Percentiles rank a stretch among this genome's conserved stretches.
Conservation (phyloP, 768 basidiomycete genomes). For the Tulasnella sp. region DNA sequence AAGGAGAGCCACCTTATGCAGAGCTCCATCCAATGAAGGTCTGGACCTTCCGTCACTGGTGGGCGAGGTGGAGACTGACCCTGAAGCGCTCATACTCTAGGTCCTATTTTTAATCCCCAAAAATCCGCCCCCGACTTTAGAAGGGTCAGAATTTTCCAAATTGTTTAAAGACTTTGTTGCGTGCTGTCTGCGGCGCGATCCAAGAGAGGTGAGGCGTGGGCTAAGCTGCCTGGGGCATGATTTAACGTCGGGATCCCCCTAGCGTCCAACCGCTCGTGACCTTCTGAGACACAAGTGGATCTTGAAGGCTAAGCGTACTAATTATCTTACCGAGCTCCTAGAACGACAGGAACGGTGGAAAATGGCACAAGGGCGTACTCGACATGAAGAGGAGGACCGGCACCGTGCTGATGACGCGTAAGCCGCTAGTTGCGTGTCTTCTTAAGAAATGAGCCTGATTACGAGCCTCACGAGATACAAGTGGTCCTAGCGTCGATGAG, state of each 20-base stretch:
- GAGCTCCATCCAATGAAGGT: constrained; percentile 99
- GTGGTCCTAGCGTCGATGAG: constrained; percentile 46
- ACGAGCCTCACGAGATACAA: constrained; percentile 41
- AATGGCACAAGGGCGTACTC: constrained; percentile 78
- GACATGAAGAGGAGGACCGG: constrained; percentile 65
- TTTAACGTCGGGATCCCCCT: constrained; percentile 30
- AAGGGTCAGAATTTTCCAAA: constrained; percentile 78
- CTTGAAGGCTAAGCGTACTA: constrained; percentile 90
- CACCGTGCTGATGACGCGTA: constrained; percentile 61
- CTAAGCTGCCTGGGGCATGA: neutral
- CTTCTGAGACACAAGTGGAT: constrained; percentile 96
- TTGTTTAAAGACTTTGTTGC: constrained; percentile 92
- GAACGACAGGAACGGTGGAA: constrained; percentile 88
- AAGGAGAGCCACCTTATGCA: constrained; percentile 96
- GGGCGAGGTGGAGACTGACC: neutral
- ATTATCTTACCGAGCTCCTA: constrained; percentile 90
- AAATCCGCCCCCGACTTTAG: constrained; percentile 88
- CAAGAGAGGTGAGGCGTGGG: constrained; percentile 63
- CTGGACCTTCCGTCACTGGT: constrained; percentile 29
- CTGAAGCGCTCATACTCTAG: constrained; percentile 40
- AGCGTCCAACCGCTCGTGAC: constrained; percentile 94
- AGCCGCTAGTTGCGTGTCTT: constrained; percentile 33
- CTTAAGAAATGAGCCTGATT: constrained; percentile 24
- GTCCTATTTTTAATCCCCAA: constrained; percentile 98
- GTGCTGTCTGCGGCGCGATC: constrained; percentile 90